Base-by-base conservation (phyloP, 768 basidiomycete species). In the Lentinula edodes region DNA sequence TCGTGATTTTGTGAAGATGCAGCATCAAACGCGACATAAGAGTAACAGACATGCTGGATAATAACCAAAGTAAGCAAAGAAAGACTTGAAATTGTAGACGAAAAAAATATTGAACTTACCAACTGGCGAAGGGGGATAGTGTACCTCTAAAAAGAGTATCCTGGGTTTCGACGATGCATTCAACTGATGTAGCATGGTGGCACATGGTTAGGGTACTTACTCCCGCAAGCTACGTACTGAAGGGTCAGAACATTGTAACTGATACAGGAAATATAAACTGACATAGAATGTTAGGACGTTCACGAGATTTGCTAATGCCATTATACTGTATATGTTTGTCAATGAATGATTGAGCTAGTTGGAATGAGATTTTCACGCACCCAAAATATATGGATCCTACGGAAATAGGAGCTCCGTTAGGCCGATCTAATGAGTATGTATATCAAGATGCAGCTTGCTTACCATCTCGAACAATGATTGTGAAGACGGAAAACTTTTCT, bases 321-420 rank as follows among this genome's bases (percentile, higher is more conserved):
- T 54, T 54, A 41, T 54, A 38, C 53, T 54, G 52, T 52, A 16
- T 15, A 20, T 12, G 39, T 12, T 8, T 23, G 28, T 28, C 3
- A 28, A 28, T 28, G 28, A 28, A 28, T 36, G 8, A 18, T 34
- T 53, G 15, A 38, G n/a, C 35, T 53, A 13, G 15, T 18, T 16
- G 12, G 16, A 8, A 18, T 15, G 9, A 12, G 9, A 13, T 10
- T n/a, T 12, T 16, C 15, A 36, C 52, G 28, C n/a, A 54, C 53
- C 53, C 53, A 54, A 54, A 54, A 54, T 54, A 54, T 54, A 54
- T 41, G 5, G 53, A 38, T 20, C 53, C 53, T 54, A 41, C 15
- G 2, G 20, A 38, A 8, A 54, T 10, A 18, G 23, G 20, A 48
- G 16, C 6, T n/a, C 18, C 46, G 9, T 23, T 16, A n/a, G 6